Conservation (phyloP, 2,329 filamentous ascomycete genomes). For the Venturia carpophila region DNA sequence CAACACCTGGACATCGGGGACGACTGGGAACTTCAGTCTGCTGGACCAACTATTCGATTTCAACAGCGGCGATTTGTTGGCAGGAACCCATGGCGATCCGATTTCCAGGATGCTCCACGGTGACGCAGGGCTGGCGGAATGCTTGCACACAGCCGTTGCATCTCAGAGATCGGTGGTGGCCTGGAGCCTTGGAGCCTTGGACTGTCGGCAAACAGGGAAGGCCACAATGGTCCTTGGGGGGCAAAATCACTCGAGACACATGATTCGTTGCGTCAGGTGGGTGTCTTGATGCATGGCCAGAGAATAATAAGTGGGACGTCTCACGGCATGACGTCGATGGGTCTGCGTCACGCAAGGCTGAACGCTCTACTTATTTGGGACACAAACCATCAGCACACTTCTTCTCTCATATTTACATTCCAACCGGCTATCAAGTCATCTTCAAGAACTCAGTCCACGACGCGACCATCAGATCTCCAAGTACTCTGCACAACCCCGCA, state of each 20-base stretch:
- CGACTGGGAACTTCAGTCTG: neutral
- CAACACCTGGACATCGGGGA: neutral
- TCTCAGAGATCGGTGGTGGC: neutral
- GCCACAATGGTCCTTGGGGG: neutral
- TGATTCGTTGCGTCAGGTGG: neutral
- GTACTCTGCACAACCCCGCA: neutral
- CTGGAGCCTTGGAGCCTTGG: no score
- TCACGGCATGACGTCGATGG: neutral
- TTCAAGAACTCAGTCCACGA: neutral
- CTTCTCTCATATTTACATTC: neutral
- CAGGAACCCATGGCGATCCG: neutral
- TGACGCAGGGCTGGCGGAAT: slow-evolving; percentile 1
- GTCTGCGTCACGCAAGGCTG: slow-evolving; percentile 5
- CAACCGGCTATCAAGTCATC: neutral
- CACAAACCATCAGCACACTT: neutral
- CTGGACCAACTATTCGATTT: neutral
- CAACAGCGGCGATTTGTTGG: neutral
- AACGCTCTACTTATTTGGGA: slow-evolving; percentile 5
- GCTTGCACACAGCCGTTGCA: neutral
- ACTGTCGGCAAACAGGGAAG: neutral
- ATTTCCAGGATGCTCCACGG: neutral
- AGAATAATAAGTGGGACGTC: neutral
- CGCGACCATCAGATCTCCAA: neutral
- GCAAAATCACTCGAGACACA: neutral
- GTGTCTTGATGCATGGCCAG: neutral